Evolutionary conservation across 306 rosid species (phyloP).

Genomic region (Sicyos baderoa): DNA sequence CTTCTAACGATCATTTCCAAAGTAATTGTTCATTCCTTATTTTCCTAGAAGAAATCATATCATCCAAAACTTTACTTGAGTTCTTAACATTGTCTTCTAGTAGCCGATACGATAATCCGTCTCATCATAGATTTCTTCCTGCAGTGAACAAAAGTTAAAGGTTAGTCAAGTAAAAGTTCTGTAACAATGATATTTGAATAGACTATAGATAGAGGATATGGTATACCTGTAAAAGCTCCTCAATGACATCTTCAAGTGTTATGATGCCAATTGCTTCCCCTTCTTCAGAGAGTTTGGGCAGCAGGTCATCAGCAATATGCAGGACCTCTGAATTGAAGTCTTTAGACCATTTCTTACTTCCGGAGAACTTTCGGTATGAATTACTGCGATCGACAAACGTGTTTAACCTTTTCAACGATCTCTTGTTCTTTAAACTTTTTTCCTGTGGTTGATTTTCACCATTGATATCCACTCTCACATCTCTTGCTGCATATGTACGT

Average conservation of each 20-base stretch:
- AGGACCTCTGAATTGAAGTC: constrained; percentile 53
- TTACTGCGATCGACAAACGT: constrained; percentile 32
- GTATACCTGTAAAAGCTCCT: constrained; percentile 40
- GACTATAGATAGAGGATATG: background rate
- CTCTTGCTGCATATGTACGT: constrained; percentile 24
- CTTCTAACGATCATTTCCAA: no score
- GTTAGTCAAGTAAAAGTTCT: background rate
- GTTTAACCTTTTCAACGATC: constrained; percentile 38
- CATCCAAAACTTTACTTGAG: background rate
- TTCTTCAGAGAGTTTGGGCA: constrained; percentile 44
- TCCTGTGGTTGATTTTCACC: constrained; percentile 34
- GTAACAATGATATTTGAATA: background rate
- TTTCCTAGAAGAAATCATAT: background rate
- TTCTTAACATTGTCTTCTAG: background rate
- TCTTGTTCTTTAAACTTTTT: constrained; percentile 35
- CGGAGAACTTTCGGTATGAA: constrained; percentile 27
- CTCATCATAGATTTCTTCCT: constrained; percentile 34
- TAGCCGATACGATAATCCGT: constrained; percentile 18
- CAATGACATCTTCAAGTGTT: constrained; percentile 72
- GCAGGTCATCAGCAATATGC: constrained; percentile 45
- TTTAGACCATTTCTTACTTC: constrained; percentile 56
- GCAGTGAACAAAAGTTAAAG: background rate
- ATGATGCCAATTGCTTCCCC: constrained; percentile 71
- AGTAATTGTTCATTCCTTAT: background rate
- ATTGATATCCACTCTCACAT: constrained; percentile 43